Percentiles rank a stretch among this genome's conserved stretches.
Conservation (phyloP, 345 rosid species). For the Melaleuca quinquenervia region DNA sequence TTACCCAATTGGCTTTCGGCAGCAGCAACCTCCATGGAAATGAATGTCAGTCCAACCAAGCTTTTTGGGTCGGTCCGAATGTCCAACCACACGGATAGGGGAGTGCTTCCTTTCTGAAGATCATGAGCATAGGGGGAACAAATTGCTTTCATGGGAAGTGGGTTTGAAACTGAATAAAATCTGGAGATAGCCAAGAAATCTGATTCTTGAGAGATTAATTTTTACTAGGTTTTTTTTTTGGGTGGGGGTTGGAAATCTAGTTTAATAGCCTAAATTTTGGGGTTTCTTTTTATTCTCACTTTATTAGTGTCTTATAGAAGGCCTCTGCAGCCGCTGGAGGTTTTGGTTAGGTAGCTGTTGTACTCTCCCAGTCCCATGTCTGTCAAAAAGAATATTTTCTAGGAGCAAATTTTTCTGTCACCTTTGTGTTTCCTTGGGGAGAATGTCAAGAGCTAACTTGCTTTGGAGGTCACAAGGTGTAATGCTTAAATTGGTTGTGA, state of each 20-base stretch:
- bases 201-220: not conserved
- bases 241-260: constrained; percentile 28
- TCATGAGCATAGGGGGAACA: constrained; percentile 5
- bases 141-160: constrained; percentile 17
- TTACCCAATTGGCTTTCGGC: constrained; percentile 23
- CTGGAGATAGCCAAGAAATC: constrained; percentile 2
- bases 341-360: constrained; percentile 28
- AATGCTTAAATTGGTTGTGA: not conserved
- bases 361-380: constrained; percentile 20
- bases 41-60: constrained; percentile 1
- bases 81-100: constrained; percentile 6
- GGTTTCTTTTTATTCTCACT: constrained; percentile 21
- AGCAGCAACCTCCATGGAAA: constrained; percentile 74
- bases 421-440: not conserved
- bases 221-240: constrained; percentile 14
- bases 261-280: constrained; percentile 10
- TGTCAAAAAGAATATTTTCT: constrained; percentile 14
- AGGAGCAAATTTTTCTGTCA: not conserved
- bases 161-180: constrained; percentile 29
- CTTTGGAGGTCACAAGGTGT: not conserved
- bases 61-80: not conserved
- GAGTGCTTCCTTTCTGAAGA: constrained; percentile 10
- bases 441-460: not conserved
- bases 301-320: constrained; percentile 24
- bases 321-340: constrained; percentile 15